Conservation (phyloP, 2,329 filamentous ascomycete species). For the Fusarium hostae region DNA sequence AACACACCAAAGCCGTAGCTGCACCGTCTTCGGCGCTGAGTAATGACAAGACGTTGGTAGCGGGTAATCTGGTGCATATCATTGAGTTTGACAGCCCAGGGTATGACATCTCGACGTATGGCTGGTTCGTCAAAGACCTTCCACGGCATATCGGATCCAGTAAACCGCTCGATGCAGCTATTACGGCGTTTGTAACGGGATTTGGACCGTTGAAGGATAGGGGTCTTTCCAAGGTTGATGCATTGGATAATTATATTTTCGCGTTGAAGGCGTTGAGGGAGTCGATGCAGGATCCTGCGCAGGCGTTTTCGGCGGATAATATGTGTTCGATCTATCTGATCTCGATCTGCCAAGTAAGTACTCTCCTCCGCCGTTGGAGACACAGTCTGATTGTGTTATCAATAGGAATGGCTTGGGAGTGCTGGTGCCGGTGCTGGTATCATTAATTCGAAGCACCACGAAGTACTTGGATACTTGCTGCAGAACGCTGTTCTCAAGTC, state of each 20-base stretch:
- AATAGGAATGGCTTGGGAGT: constrained; percentile 10
- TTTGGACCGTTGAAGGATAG: neutral
- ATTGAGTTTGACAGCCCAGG: neutral
- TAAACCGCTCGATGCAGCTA: constrained; percentile 9
- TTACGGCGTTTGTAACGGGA: neutral
- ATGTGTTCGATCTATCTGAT: constrained; percentile 17
- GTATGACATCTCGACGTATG: constrained; percentile 11
- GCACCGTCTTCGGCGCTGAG: neutral
- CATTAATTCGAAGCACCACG: neutral
- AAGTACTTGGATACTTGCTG: neutral
- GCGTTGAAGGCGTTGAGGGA: constrained; percentile 1
- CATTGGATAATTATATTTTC: constrained; percentile 1
- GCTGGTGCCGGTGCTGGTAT: fast-evolving
- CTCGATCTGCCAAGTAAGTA: neutral
- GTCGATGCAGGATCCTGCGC: neutral
- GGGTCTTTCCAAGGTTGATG: neutral
- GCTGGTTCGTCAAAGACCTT: constrained; percentile 7
- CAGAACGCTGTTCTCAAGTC: neutral
- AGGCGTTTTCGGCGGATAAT: neutral
- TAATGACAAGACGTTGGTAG: neutral
- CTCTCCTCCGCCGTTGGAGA: fast-evolving
- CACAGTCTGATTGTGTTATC: fast-evolving
- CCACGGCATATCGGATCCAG: neutral
- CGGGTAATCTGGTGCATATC: constrained; percentile 1
- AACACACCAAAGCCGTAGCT: fast-evolving